Percentiles rank a stretch among this genome's conserved stretches.
phyloP scores from a whole-genome alignment of 2,329 filamentous ascomycete genomes.

The Colletotrichum sp. region DNA sequence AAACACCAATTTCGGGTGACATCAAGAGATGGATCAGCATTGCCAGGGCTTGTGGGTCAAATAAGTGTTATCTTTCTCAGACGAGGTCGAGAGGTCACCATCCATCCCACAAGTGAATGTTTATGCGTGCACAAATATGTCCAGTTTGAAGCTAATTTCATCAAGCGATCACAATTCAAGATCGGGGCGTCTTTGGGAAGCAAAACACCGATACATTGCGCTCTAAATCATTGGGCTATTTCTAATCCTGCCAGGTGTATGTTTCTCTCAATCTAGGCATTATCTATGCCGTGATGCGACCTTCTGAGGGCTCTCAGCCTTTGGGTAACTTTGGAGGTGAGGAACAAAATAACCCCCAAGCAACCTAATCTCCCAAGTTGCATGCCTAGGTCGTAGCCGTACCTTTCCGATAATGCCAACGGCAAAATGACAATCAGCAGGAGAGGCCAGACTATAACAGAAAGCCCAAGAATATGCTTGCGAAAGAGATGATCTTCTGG shows the following conservation, averaged over 20 bases:
- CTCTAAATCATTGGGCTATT: rapidly evolving
- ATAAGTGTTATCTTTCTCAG: no score
- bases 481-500: rapidly evolving
- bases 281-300: rapidly evolving
- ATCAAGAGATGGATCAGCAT: no score
- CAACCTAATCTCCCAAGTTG: no score
- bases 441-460: background rate
- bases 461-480: rapidly evolving
- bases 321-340: no score
- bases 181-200: background rate
- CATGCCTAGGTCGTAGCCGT: no score
- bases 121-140: background rate
- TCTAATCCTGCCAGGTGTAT: rapidly evolving
- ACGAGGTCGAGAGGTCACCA: no score
- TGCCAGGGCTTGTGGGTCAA: no score
- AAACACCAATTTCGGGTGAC: rapidly evolving
- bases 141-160: rapidly evolving
- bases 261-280: no score
- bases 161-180: no score
- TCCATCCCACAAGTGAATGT: rapidly evolving
- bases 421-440: rapidly evolving
- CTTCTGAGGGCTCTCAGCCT: no score
- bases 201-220: background rate
- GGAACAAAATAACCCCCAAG: no score
- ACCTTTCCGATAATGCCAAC: no score